Base-by-base conservation (phyloP, 176 grass and related monocot genomes). In the Carex cristatella region DNA sequence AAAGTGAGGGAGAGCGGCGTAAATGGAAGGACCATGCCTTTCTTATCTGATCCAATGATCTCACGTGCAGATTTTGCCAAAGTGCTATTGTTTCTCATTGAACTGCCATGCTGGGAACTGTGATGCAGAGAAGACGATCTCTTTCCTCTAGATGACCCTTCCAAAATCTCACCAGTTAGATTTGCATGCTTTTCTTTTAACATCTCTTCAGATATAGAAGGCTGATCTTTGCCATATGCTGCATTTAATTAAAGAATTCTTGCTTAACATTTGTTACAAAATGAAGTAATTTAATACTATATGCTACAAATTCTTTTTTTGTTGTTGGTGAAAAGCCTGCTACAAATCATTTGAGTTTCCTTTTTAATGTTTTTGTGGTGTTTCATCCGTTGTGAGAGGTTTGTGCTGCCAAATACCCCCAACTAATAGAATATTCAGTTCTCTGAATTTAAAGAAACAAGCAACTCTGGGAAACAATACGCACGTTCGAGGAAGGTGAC, bases 11-110 rank as follows among this genome's bases (percentile, higher is more conserved):
- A 95, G 57, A 99, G 93, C 0, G 96, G 93, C 16, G 75, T 81
- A 84, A 99, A 99, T 68, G 96, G 96, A 73, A 99, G 93, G 61
- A 99, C 90, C 91, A 99, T 95, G 30, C 96, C 96, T 84, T 84
- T 95, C 62, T 88, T 86, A 13, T 82, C 72, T 23, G 48, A 68
- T 11, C 87, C 60, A 87, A 78, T 18, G 49, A 54, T 40, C 7
- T 42, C 84, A 55, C 58, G 71, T n/a, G 49, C 65, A 19, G 87
- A 89, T 16, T 57, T 85, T 54, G 37, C 27, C 14, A 2, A n/a
- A 9, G 37, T 69, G 6, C 58, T 87, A 33, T 79, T 89, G 33
- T 74, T 84, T 60, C 10, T 37, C 4, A 33, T 68, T 27, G 80
- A 83, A 40, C 38, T 40, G 42, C 40, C 61, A 23, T 51, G 1